These are phyloP conservation scores for Talaromyces sp. DNA, from an alignment of 2,329 filamentous ascomycete genomes.

Conservation along the genomic window DNA sequence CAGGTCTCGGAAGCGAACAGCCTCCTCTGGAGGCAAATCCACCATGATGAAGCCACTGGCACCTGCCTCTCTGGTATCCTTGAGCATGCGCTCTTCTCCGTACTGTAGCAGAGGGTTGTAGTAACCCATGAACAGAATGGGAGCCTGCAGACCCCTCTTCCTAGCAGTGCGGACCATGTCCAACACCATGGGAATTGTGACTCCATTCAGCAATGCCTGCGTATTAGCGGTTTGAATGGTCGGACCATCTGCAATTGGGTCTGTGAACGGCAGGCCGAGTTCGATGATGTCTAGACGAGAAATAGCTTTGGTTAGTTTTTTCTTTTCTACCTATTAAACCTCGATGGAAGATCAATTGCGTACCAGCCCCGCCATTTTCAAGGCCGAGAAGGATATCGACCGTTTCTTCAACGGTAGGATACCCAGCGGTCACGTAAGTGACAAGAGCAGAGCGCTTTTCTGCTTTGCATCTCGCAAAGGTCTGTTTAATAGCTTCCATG, in stretches of 20 bases:
- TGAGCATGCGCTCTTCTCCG: slow-evolving; percentile 82
- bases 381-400: slow-evolving; percentile 79
- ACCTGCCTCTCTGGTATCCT: slow-evolving; percentile 75
- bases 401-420: slow-evolving; percentile 74
- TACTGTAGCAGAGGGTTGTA: slow-evolving; percentile 95
- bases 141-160: slow-evolving; percentile 68
- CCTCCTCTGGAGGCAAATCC: slow-evolving; percentile 92
- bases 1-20: slow-evolving; percentile 80
- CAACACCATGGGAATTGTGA: slow-evolving; percentile 73
- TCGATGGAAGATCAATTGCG: slow-evolving; percentile 18
- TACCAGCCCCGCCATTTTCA: slow-evolving; percentile 88
- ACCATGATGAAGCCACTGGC: slow-evolving; percentile 97
- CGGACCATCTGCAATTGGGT: slow-evolving; percentile 95
- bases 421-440: slow-evolving; percentile 94
- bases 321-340: neutral
- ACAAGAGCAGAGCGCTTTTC: slow-evolving; percentile 72
- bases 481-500: slow-evolving; percentile 52
- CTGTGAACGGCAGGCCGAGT: slow-evolving; percentile 92
- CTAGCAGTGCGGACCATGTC: slow-evolving; percentile 80
- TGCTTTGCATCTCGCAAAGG: slow-evolving; percentile 53
- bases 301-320: slow-evolving; percentile 2
- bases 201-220: slow-evolving; percentile 79
- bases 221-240: slow-evolving; percentile 96
- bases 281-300: slow-evolving; percentile 74
- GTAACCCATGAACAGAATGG: slow-evolving; percentile 95